A percentile compares a stretch with the other conserved stretches of the same genome.
These are phyloP conservation scores for Pseudevernia furfuracea DNA, from an alignment of 495 filamentous ascomycete species.

Conservation along the genomic window DNA sequence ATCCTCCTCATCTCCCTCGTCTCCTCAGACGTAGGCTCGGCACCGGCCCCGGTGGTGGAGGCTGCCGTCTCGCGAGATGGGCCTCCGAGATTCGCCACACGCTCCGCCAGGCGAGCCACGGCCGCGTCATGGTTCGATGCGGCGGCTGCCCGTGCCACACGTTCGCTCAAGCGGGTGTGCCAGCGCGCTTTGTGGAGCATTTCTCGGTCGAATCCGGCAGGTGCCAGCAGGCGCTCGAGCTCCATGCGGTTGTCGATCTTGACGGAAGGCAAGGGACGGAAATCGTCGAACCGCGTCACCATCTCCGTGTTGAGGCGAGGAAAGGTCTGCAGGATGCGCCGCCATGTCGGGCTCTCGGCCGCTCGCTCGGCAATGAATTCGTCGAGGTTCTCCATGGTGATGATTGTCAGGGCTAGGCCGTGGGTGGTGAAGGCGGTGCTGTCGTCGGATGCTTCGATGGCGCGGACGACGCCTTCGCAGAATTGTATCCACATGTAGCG, in stretches of 20 bases:
- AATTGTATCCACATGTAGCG: slow-evolving; percentile 2
- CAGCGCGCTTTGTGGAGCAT: neutral
- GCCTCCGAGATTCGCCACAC: neutral
- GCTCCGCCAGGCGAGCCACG: neutral
- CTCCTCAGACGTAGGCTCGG: neutral
- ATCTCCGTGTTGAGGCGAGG: neutral
- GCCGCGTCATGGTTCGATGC: neutral
- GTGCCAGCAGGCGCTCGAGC: neutral
- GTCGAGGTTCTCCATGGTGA: neutral
- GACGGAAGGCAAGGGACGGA: neutral
- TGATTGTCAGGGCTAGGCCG: neutral
- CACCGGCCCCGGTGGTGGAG: neutral
- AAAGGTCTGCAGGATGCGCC: neutral
- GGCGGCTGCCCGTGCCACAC: neutral
- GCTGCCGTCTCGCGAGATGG: neutral
- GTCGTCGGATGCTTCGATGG: neutral
- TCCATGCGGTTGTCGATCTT: neutral
- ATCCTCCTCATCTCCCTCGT: neutral
- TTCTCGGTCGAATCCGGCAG: neutral
- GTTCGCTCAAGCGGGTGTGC: neutral
- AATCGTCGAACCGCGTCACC: neutral
- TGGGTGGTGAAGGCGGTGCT: neutral
- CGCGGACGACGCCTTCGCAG: slow-evolving; percentile 8
- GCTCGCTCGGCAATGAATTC: neutral
- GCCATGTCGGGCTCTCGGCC: neutral